These are phyloP conservation scores for Heterobasidion occidentale DNA, from an alignment of 1,284 basidiomycete genomes.

Conservation along the genomic window DNA sequence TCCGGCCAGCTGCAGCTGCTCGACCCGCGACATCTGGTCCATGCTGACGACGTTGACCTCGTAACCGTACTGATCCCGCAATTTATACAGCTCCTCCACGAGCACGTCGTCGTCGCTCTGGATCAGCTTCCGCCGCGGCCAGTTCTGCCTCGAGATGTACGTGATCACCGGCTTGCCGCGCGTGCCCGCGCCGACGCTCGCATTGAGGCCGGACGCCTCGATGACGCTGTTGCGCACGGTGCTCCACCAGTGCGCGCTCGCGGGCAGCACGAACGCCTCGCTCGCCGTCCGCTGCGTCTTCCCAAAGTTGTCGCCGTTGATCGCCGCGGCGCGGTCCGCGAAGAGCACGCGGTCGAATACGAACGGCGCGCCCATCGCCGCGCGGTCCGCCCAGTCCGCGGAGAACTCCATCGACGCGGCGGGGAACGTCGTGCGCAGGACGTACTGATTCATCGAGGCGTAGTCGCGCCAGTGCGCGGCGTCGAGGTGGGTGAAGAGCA, in stretches of 20 bases:
- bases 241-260: slow-evolving; percentile 76
- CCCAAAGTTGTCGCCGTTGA: slow-evolving; percentile 59
- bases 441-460: slow-evolving; percentile 75
- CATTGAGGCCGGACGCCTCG: slow-evolving; percentile 55
- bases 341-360: slow-evolving; percentile 78
- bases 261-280: slow-evolving; percentile 66
- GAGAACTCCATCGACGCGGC: slow-evolving; percentile 68
- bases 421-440: slow-evolving; percentile 70
- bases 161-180: slow-evolving; percentile 63
- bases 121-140: slow-evolving; percentile 72
- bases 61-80: slow-evolving; percentile 67
- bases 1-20: slow-evolving; percentile 73
- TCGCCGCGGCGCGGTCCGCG: slow-evolving; percentile 77
- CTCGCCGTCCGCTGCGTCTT: slow-evolving; percentile 70
- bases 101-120: slow-evolving; percentile 60
- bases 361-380: slow-evolving; percentile 57
- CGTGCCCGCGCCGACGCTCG: slow-evolving; percentile 21
- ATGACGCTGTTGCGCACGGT: slow-evolving; percentile 68
- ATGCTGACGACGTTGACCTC: slow-evolving; percentile 82
- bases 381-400: slow-evolving; percentile 75
- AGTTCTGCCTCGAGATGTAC: slow-evolving; percentile 79
- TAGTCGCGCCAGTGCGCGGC: slow-evolving; percentile 83
- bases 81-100: slow-evolving; percentile 51
- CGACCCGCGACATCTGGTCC: slow-evolving; percentile 70
- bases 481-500: slow-evolving; percentile 70